Percentiles rank a stretch among this genome's conserved stretches.
These are phyloP conservation scores for Talaromyces proteolyticus DNA, from an alignment of 495 filamentous ascomycete species.

Conservation along the genomic window DNA sequence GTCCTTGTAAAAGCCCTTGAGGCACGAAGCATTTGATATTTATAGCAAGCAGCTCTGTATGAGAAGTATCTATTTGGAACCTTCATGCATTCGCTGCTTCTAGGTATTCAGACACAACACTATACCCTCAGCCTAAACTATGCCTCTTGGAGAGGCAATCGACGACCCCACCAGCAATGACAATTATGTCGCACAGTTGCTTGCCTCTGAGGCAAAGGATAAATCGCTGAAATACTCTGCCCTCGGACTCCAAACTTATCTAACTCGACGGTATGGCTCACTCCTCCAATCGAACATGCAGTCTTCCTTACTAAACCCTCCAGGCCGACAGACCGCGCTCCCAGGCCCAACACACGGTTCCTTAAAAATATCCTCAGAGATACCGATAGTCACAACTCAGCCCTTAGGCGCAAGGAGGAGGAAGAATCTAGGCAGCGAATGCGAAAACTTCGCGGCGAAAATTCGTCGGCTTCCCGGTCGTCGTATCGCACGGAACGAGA, in stretches of 20 bases:
- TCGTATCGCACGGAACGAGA: slow-evolving; percentile 9
- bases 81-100: too few species aligned
- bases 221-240: slow-evolving; percentile 65
- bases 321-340: slow-evolving; percentile 57
- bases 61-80: too few species aligned
- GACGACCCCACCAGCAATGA: slow-evolving; percentile 49
- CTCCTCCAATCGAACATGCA: background rate
- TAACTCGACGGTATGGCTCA: slow-evolving; percentile 57
- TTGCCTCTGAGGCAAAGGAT: slow-evolving; percentile 68
- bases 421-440: slow-evolving; percentile 54
- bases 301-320: slow-evolving; percentile 1
- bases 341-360: slow-evolving; percentile 88
- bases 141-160: slow-evolving; percentile 19
- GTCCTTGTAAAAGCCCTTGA: too few species aligned
- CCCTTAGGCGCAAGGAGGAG: slow-evolving; percentile 76
- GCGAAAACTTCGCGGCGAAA: slow-evolving; percentile 39
- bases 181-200: slow-evolving; percentile 66
- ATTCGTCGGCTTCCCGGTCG: slow-evolving; percentile 2
- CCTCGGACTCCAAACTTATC: slow-evolving; percentile 65
- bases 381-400: slow-evolving; percentile 84
- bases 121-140: too few species aligned
- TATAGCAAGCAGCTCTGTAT: too few species aligned
- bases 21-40: too few species aligned
- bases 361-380: slow-evolving; percentile 83
- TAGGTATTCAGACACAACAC: too few species aligned